Base-by-base conservation (phyloP, 2,329 filamentous ascomycete species). In the Orbilia javanica region DNA sequence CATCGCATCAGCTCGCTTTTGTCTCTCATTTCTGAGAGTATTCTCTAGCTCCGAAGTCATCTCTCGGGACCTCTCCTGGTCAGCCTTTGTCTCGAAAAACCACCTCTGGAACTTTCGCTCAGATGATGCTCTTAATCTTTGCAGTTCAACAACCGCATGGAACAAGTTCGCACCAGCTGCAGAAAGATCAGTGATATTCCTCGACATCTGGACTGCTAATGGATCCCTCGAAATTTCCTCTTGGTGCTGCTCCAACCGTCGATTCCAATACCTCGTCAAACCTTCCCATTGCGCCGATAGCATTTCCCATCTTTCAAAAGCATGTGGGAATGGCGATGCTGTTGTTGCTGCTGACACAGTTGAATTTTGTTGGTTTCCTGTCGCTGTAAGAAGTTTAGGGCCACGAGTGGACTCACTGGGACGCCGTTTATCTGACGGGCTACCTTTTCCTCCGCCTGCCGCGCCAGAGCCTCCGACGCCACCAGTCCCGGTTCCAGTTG, bases 211-310 rank as follows among this genome's bases (percentile, higher is more conserved):
- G 77, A 94, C 90, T 55, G 91, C 94, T 27, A 98, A 86, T 0
- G 95, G 93, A 81, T 96, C 93, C 11, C 90, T 88, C 80, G 92
- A 90, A 44, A 97, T 89, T 80, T 97, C 94, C 67, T 94, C 91
- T 29, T 92, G 92, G 83, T 97, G 97, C 83, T 96, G 90, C 84
- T 99, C 93, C 6, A 99, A 87, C 81, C 94, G 91, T 55, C 93
- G 92, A 80, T 99, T 96, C 95, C 96, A 99, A 85, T 97, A 98
- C 75, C 93, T 95, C 0, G 96, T 98, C 75, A 99, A 87, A 3
- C 96, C 96, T 84, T 99, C 96, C 96, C 96, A 99, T 82, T 98
- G 95, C 4, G 96, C 96, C 0, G 96, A 99, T 1, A 99, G 86
- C 0, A 93, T 95, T 83, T 99, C 96, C 96, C 96, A 99, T 77